A percentile compares a stretch with the other conserved stretches of the same genome.
Conservation (phyloP, 177 flowering plant species). For the Vitis hybrid region DNA sequence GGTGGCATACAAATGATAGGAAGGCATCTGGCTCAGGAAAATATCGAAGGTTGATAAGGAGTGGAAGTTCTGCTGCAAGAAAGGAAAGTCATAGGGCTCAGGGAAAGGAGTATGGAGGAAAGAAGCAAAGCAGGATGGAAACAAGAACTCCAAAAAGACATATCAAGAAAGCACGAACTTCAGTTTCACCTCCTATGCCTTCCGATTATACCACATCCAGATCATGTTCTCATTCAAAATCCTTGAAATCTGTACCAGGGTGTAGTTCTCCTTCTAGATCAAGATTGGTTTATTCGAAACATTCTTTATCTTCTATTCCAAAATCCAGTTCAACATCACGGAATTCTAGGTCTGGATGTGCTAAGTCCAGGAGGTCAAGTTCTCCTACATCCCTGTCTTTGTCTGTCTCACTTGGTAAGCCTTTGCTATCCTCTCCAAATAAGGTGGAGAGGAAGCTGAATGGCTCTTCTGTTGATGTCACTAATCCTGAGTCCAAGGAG, state of each 20-base stretch:
- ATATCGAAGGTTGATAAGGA: slow-evolving; percentile 7
- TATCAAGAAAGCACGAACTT: slow-evolving; percentile 21
- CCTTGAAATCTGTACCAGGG: slow-evolving; percentile 19
- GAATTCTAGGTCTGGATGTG: slow-evolving; percentile 23
- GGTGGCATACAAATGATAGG: slow-evolving; percentile 15
- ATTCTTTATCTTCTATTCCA: slow-evolving; percentile 24
- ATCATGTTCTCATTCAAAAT: slow-evolving; percentile 29
- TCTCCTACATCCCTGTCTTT: slow-evolving; percentile 34
- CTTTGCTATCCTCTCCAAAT: slow-evolving; percentile 28
- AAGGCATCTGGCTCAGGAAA: slow-evolving; percentile 18
- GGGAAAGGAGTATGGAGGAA: slow-evolving; percentile 19
- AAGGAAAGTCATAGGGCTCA: slow-evolving; percentile 13
- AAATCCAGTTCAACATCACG: slow-evolving; percentile 29
- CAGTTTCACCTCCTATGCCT: slow-evolving; percentile 19
- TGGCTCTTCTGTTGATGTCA: slow-evolving; percentile 11
- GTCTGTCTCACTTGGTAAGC: slow-evolving; percentile 25
- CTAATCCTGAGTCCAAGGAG: slow-evolving; percentile 14
- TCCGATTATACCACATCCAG: slow-evolving; percentile 26
- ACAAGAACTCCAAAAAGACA: slow-evolving; percentile 14
- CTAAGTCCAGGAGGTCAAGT: slow-evolving; percentile 30
- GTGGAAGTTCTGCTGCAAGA: slow-evolving; percentile 8
- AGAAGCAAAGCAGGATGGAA: slow-evolving; percentile 26
- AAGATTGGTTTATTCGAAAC: slow-evolving; percentile 29
- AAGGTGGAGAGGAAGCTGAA: slow-evolving; percentile 21
- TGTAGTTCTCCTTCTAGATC: slow-evolving; percentile 28